Evolutionary conservation across 495 filamentous ascomycete species (phyloP).

Genomic region (Penicillium dipodomyicola): DNA sequence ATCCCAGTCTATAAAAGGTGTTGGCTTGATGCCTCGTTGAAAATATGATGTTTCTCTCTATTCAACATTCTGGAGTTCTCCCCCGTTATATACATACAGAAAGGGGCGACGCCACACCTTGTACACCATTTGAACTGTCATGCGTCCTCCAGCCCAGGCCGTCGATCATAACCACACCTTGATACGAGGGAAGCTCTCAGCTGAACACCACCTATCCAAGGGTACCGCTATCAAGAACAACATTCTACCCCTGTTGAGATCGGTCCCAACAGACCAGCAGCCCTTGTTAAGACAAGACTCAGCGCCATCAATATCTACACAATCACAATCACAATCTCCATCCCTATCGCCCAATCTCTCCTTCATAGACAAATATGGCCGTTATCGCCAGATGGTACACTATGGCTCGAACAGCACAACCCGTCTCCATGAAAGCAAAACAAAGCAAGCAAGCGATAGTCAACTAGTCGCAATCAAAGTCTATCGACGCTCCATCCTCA

Average conservation of each 20-base stretch:
- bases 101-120: neutral
- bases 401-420: conserved; percentile 33
- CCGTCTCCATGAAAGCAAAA: conserved; percentile 25
- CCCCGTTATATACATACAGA: neutral
- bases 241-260: conserved; percentile 10
- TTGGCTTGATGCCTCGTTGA: neutral
- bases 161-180: conserved; percentile 19
- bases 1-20: neutral
- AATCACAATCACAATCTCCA: neutral
- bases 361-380: conserved; percentile 30
- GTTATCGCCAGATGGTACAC: conserved; percentile 31
- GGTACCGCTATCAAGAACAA: conserved; percentile 9
- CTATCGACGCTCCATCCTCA: conserved; percentile 82
- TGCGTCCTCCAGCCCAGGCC: conserved; percentile 14
- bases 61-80: neutral
- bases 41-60: neutral
- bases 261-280: conserved; percentile 17
- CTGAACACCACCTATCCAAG: neutral
- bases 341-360: conserved; percentile 4
- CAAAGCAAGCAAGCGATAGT: conserved; percentile 9
- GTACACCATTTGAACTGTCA: conserved; percentile 8
- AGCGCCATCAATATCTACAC: neutral
- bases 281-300: conserved; percentile 15
- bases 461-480: conserved; percentile 93
- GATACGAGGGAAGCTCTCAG: conserved; percentile 11